Evolutionary conservation across 2,329 filamentous ascomycete species (phyloP), one percentile per base, ranked within the genome.

Genomic region (Westerdykella ornata): DNA sequence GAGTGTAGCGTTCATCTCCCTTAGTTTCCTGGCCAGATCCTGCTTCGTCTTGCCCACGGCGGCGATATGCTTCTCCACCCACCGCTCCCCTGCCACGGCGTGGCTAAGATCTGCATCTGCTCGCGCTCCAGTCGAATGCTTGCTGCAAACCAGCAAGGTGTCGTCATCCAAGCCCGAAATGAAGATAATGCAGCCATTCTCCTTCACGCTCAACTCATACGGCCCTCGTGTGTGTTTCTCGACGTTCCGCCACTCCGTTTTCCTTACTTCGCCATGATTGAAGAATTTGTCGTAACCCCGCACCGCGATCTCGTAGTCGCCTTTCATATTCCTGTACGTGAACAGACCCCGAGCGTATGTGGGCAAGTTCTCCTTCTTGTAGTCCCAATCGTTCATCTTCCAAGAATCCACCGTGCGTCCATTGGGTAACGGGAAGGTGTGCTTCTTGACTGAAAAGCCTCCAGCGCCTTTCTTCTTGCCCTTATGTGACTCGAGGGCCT

Each of bases 111-210:
- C 75, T 4, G 73, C 68, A 59, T 94, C 87, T 16, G 67, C 68
- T n/a, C 90, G 78, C 17, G 79, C 72, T 5, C 92, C 92, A 0
- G 89, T 97, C 0, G 92, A 97, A 65, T 98, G 92, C 63, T 98
- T 98, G 74, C 90, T 97, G 77, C 90, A 97, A n/a, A 98, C 89
- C 6, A 98, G 73, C 8, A 98, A 72, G 1, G 86, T 88, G 28
- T 80, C 89, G 56, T 96, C 89, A 57, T 94, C 86, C 16, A 98
- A 73, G 12, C 89, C 92, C 13, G 88, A 84, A 34, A 98, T 81
- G 71, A 98, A 98, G 53, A 98, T 96, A 66, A 98, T 98, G 67
- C 92, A 98, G n/a, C 92, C 92, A 58, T 98, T 98, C 68, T 98
- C 92, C 70, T 98, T 98, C 39, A 97, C 80, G 43, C 88, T 97